These are phyloP conservation scores for Halenospora varia DNA, from an alignment of 495 filamentous ascomycete genomes.

Conservation along the genomic window DNA sequence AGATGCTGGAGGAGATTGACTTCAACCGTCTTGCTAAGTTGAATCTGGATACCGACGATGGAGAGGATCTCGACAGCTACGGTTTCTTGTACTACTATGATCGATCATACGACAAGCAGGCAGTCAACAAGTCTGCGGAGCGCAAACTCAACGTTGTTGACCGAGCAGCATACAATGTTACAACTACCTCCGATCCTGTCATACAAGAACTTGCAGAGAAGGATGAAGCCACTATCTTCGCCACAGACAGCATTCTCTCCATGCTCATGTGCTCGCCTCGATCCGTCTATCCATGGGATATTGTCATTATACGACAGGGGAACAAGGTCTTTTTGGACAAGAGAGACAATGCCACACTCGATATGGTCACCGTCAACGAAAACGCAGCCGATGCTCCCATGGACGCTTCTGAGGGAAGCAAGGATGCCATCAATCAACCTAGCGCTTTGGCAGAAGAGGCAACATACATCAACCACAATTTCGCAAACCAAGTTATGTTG, in stretches of 20 bases:
- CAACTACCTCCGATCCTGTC: conserved; percentile 89
- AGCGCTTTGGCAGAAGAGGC: conserved; percentile 88
- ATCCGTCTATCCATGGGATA: conserved; percentile 96
- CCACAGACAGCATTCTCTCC: conserved; percentile 91
- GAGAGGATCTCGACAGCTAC: conserved; percentile 91
- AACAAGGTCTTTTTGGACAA: conserved; percentile 99
- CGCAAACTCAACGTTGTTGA: conserved; percentile 83
- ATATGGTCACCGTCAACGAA: conserved; percentile 98
- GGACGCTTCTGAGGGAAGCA: conserved; percentile 86
- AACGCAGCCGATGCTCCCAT: conserved; percentile 96
- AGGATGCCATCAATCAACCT: conserved; percentile 91
- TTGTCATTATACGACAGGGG: conserved; percentile 83
- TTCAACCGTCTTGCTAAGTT: conserved; percentile 92
- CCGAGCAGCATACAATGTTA: conserved; percentile 95
- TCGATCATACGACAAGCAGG: conserved; percentile 85
- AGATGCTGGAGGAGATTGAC: conserved; percentile 95
- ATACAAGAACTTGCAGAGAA: conserved; percentile 97
- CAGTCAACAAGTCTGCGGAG: conserved; percentile 83
- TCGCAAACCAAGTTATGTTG: conserved; percentile 85
- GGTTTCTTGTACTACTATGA: conserved; percentile 99
- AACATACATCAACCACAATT: conserved; percentile 99
- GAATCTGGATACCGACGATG: conserved; percentile 89
- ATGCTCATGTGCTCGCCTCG: conserved; percentile 99
- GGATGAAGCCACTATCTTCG: conserved; percentile 95
- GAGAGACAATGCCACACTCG: conserved; percentile 86